Conservation (phyloP, 176 grass and related monocot genomes). For the Pontederia paniculata region DNA sequence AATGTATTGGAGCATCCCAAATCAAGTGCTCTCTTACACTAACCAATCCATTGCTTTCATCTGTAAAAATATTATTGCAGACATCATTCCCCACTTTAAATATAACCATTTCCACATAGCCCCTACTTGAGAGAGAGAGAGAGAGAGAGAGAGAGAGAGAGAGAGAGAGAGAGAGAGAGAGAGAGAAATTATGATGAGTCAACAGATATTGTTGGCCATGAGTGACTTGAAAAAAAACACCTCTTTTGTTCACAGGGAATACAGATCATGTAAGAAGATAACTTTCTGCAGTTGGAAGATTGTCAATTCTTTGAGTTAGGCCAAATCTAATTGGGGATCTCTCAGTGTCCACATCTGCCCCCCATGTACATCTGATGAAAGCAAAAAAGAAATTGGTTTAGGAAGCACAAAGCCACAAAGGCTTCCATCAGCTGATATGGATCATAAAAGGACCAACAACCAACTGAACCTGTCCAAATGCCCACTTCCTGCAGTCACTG, state of each 20-base stretch:
- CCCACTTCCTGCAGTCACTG: background rate
- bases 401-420: background rate
- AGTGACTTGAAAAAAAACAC: too few species aligned
- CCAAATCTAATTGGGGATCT: background rate
- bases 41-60: too few species aligned
- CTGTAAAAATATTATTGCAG: too few species aligned
- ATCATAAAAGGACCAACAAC: slow-evolving; percentile 1
- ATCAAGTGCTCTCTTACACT: too few species aligned
- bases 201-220: too few species aligned
- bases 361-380: background rate
- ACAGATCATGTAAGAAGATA: background rate
- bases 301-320: background rate
- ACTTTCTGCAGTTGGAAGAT: background rate
- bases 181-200: background rate
- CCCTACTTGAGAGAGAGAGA: background rate
- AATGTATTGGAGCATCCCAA: too few species aligned
- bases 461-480: slow-evolving; percentile 1
- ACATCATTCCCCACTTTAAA: too few species aligned
- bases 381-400: background rate
- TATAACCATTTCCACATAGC: too few species aligned
- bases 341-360: background rate
- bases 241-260: too few species aligned
- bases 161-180: background rate
- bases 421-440: background rate
- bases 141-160: background rate